Evolutionary conservation across 1,139 yeast genomes (phyloP).

Genomic region (Blastobotrys aristatus): DNA sequence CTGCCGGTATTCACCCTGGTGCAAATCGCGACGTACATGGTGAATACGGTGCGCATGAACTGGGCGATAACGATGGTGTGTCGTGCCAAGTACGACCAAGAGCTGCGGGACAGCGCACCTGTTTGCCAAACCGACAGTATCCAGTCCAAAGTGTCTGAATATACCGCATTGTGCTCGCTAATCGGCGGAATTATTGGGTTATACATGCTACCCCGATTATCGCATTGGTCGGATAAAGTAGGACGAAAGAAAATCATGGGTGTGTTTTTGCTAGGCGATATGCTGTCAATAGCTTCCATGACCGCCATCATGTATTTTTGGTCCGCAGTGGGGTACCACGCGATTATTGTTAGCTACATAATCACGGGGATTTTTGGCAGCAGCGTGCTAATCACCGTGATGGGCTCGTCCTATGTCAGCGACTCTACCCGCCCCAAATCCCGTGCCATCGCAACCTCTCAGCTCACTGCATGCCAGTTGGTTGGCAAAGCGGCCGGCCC

Average conservation of each 20-base stretch:
- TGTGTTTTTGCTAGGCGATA: constrained; percentile 18
- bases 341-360: constrained; percentile 16
- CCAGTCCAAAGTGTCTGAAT: constrained; percentile 20
- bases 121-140: constrained; percentile 19
- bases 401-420: constrained; percentile 9
- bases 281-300: constrained; percentile 15
- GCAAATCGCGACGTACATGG: constrained; percentile 19
- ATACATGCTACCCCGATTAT: constrained; percentile 19
- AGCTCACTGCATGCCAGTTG: background rate
- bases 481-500: constrained; percentile 3
- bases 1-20: constrained; percentile 19
- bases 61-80: constrained; percentile 24
- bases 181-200: constrained; percentile 21
- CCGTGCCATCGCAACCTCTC: background rate
- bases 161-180: constrained; percentile 20
- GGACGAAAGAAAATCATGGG: constrained; percentile 20
- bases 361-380: constrained; percentile 22
- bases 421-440: background rate
- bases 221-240: constrained; percentile 19
- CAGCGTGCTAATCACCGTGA: constrained; percentile 15
- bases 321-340: constrained; percentile 7
- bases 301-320: constrained; percentile 7
- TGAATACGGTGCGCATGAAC: constrained; percentile 21
- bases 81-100: constrained; percentile 10
- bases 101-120: constrained; percentile 18